These are phyloP conservation scores for Paradendryphiella salina DNA, from an alignment of 2,329 filamentous ascomycete species.

Conservation along the genomic window DNA sequence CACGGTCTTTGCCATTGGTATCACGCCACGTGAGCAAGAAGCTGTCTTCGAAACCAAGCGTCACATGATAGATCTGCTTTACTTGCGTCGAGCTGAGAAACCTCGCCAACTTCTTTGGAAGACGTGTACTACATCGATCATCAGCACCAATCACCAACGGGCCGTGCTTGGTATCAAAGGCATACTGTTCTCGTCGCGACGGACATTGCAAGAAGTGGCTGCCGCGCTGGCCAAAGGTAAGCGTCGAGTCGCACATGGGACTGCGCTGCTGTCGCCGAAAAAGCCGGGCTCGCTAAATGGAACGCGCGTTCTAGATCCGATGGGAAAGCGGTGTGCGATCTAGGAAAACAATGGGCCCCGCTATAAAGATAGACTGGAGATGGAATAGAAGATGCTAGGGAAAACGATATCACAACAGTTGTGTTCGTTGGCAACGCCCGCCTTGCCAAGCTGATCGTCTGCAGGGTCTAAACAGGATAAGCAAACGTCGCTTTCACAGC, in stretches of 20 bases:
- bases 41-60: conserved; percentile 40
- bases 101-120: conserved; percentile 32
- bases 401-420: too few species aligned
- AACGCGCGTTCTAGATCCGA: conserved; percentile 1
- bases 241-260: conserved; percentile 40
- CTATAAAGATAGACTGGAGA: conserved; percentile 7
- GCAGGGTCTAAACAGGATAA: conserved; percentile 40
- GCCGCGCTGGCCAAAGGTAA: conserved; percentile 43
- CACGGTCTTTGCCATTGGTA: conserved; percentile 25
- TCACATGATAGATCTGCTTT: conserved; percentile 35
- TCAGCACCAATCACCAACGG: neutral
- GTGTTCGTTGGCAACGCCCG: too few species aligned
- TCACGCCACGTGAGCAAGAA: conserved; percentile 44
- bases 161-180: neutral
- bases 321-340: conserved; percentile 4
- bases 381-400: neutral
- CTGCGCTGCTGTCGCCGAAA: neutral
- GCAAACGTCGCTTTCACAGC: neutral
- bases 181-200: conserved; percentile 36
- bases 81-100: conserved; percentile 33
- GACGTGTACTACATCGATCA: conserved; percentile 23
- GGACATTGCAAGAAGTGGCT: conserved; percentile 42
- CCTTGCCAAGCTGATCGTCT: conserved; percentile 37
- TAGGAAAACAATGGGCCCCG: neutral
- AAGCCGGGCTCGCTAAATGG: conserved; percentile 7